A percentile compares a stretch with the other conserved stretches of the same genome.
Conservation (phyloP, 2,329 filamentous ascomycete species). For the Pseudogymnoascus sp. region DNA sequence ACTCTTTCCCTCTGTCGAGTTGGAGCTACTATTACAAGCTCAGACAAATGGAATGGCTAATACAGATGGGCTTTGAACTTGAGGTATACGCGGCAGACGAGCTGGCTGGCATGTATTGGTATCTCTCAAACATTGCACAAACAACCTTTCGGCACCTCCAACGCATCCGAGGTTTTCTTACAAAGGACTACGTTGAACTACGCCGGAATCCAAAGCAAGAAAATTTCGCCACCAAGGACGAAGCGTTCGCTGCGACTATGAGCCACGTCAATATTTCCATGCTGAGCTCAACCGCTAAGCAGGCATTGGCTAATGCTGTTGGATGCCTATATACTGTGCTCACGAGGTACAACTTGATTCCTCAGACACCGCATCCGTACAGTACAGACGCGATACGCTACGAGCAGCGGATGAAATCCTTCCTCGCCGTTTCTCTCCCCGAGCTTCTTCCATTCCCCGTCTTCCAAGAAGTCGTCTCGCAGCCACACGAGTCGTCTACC, state of each 20-base stretch:
- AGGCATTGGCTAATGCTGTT: constrained; percentile 42
- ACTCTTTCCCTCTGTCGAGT: constrained; percentile 67
- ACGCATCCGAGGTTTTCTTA: constrained; percentile 60
- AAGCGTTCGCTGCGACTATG: constrained; percentile 40
- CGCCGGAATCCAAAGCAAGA: constrained; percentile 10
- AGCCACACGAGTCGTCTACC: constrained; percentile 29
- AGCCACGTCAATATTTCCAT: constrained; percentile 51
- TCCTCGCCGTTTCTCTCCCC: constrained; percentile 49
- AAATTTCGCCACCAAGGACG: constrained; percentile 26
- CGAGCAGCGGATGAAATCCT: constrained; percentile 64
- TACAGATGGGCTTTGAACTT: constrained; percentile 90
- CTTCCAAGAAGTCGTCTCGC: constrained; percentile 36
- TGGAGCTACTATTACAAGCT: constrained; percentile 91
- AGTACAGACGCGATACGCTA: constrained; percentile 49
- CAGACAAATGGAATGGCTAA: constrained; percentile 74
- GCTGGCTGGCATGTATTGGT: constrained; percentile 83
- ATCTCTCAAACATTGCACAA: constrained; percentile 65
- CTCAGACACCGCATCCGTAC: constrained; percentile 39
- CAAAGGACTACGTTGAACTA: constrained; percentile 20
- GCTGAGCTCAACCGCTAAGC: constrained; percentile 55
- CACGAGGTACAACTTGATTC: constrained; percentile 29
- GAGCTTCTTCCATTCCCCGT: constrained; percentile 47
- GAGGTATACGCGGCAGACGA: constrained; percentile 84
- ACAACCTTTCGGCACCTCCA: constrained; percentile 55
- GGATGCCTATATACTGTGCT: constrained; percentile 47